phyloP scores from a whole-genome alignment of 768 basidiomycete species.

The Suillus luteus region DNA sequence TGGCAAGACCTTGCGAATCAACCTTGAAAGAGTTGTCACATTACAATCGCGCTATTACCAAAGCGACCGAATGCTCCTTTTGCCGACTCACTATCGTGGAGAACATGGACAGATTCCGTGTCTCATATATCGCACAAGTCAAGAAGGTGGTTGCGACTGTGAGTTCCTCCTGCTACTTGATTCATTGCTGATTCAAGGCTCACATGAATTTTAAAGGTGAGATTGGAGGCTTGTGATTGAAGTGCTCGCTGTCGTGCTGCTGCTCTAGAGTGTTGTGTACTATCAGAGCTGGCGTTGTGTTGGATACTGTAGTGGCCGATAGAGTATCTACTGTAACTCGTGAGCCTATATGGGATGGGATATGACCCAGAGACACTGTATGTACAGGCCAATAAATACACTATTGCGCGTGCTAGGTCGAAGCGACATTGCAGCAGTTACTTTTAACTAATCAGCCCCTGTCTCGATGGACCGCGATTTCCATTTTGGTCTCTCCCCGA shows the following conservation, averaged over 20 bases:
- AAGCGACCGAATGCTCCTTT: not conserved
- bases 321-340: too few relatives aligned
- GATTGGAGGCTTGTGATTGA: not conserved
- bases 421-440: not conserved
- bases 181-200: conserved; percentile 8
- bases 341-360: not conserved
- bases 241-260: not conserved
- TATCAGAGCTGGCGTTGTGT: not conserved
- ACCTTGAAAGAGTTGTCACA: not conserved
- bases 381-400: not conserved
- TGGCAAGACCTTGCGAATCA: conserved; percentile 10
- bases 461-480: not conserved
- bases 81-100: not conserved
- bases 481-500: conserved; percentile 2
- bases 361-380: not conserved
- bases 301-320: not conserved
- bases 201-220: conserved; percentile 7
- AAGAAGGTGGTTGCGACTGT: conserved; percentile 10
- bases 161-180: conserved; percentile 5
- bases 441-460: not conserved
- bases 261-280: not conserved
- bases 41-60: conserved; percentile 1
- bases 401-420: not conserved
- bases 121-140: conserved; percentile 3
- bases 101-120: not conserved